Evolutionary conservation across 1,139 yeast genomes (phyloP).

Genomic region (Kazachstania sp.): DNA sequence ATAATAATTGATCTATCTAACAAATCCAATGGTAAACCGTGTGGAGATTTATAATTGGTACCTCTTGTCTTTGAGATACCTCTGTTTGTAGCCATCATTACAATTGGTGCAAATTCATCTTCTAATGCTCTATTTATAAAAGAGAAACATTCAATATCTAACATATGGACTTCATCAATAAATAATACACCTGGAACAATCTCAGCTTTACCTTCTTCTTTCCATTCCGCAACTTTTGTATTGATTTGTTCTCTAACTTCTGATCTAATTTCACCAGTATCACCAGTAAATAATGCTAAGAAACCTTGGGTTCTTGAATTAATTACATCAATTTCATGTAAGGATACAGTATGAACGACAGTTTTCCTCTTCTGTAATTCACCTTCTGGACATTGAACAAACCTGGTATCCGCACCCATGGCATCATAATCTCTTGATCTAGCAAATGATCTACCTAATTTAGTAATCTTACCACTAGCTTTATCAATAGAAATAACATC

Average conservation of each 20-base stretch:
- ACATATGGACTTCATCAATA: conserved; percentile 96
- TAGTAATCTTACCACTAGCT: conserved; percentile 93
- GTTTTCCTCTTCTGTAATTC: conserved; percentile 98
- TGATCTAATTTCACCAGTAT: conserved; percentile 93
- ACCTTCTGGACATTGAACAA: conserved; percentile 96
- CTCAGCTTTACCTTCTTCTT: conserved; percentile 97
- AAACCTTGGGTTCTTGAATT: conserved; percentile 97
- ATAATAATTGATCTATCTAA: conserved; percentile 86
- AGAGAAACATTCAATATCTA: conserved; percentile 92
- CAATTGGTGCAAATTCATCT: conserved; percentile 86
- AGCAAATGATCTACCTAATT: conserved; percentile 97
- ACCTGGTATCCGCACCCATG: conserved; percentile 99
- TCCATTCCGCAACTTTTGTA: conserved; percentile 90
- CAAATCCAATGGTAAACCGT: conserved; percentile 94
- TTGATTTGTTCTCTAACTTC: conserved; percentile 88
- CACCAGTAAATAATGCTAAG: conserved; percentile 91
- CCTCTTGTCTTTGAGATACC: conserved; percentile 90
- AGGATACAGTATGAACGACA: conserved; percentile 92
- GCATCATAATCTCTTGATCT: conserved; percentile 96
- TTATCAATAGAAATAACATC: conserved; percentile 96
- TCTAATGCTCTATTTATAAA: conserved; percentile 90
- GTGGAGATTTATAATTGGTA: conserved; percentile 86
- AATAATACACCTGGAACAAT: conserved; percentile 95
- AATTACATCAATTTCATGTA: conserved; percentile 93
- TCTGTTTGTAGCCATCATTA: conserved; percentile 89